Evolutionary conservation across 768 basidiomycete species (phyloP).

Genomic region (Udeniomyces megalosporus): DNA sequence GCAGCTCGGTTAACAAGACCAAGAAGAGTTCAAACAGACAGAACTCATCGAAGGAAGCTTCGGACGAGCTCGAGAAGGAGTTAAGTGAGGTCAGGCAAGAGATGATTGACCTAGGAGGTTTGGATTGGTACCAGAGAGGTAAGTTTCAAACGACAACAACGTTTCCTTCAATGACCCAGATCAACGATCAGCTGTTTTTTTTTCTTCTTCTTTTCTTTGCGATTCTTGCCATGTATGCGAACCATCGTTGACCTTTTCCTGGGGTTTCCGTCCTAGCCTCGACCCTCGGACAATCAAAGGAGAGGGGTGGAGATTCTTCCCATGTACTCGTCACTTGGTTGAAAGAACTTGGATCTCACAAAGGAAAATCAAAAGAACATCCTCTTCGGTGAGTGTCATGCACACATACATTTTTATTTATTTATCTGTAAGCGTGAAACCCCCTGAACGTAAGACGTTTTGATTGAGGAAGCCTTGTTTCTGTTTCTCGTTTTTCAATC

Average conservation of each 20-base stretch:
- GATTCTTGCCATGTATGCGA: background rate
- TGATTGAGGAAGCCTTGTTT: too few species aligned
- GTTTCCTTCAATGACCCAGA: background rate
- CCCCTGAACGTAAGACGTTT: too few species aligned
- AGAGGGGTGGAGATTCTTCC: slow-evolving; percentile 79
- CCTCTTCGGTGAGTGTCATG: slow-evolving; percentile 5
- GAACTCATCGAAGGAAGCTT: slow-evolving; percentile 12
- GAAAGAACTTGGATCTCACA: slow-evolving; percentile 33
- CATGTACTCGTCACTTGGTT: slow-evolving; percentile 64
- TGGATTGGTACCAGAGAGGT: slow-evolving; percentile 54
- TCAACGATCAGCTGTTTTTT: too few species aligned
- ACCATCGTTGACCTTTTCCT: background rate
- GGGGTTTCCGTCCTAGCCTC: slow-evolving; percentile 41
- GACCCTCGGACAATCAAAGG: slow-evolving; percentile 55
- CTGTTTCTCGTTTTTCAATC: background rate
- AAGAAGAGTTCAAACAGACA: slow-evolving; percentile 2
- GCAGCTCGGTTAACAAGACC: background rate
- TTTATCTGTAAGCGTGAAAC: background rate
- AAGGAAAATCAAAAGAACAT: slow-evolving; percentile 17
- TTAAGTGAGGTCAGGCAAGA: slow-evolving; percentile 43
- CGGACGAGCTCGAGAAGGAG: slow-evolving; percentile 21
- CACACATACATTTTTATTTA: background rate
- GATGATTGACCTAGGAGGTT: slow-evolving; percentile 55
- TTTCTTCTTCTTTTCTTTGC: too few species aligned
- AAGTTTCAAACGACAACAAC: too few species aligned